A percentile compares a stretch with the other conserved stretches of the same genome.
These are phyloP conservation scores for Vicia sativa DNA, from an alignment of 306 rosid species.

Conservation along the genomic window DNA sequence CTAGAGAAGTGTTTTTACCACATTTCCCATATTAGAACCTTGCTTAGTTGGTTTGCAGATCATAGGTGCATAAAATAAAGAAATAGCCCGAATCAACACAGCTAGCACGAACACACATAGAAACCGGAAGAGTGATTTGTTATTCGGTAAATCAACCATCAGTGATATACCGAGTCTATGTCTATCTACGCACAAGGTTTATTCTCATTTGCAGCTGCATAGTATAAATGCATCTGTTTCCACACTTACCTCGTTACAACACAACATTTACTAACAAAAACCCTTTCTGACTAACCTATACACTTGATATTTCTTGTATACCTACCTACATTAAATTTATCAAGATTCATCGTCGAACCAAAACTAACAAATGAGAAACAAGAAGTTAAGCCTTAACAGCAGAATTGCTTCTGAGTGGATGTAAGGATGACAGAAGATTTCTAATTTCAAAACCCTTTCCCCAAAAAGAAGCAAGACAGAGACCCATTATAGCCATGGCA, in stretches of 20 bases:
- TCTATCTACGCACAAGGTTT: constrained; percentile 6
- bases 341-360: constrained; percentile 6
- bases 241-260: neutral
- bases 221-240: constrained; percentile 1
- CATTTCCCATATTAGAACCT: no score
- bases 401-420: constrained; percentile 50
- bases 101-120: neutral
- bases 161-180: neutral
- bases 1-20: no score
- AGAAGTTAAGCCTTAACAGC: constrained; percentile 41
- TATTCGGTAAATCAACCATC: constrained; percentile 9
- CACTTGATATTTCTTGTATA: constrained; percentile 30
- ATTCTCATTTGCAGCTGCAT: neutral
- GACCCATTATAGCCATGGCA: constrained; percentile 96
- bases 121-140: neutral
- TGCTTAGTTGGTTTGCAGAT: neutral
- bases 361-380: constrained; percentile 10
- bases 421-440: constrained; percentile 55
- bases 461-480: constrained; percentile 92
- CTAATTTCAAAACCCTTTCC: constrained; percentile 75
- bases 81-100: neutral
- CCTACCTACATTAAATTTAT: constrained; percentile 24
- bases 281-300: constrained; percentile 36
- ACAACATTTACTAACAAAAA: constrained; percentile 28
- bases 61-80: neutral